These are phyloP conservation scores for Calonectria naviculata DNA, from an alignment of 2,329 filamentous ascomycete genomes.

Conservation along the genomic window DNA sequence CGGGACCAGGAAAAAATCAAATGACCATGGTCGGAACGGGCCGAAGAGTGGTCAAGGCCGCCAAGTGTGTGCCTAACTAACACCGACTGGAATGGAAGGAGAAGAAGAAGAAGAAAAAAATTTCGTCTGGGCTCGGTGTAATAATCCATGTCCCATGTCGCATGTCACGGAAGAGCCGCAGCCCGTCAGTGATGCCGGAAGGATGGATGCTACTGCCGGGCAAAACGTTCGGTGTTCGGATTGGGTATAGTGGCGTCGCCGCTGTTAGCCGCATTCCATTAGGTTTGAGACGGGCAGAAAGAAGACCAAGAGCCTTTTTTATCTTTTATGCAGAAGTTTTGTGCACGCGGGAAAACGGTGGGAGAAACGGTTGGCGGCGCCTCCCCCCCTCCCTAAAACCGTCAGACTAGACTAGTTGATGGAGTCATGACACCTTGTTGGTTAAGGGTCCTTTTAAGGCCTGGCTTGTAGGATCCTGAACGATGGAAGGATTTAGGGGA, in stretches of 20 bases:
- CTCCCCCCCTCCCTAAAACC: not conserved
- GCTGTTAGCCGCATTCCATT: not conserved
- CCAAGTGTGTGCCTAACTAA: not conserved
- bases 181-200: conserved; percentile 8
- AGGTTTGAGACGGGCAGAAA: not conserved
- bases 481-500: not conserved
- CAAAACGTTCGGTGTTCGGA: conserved; percentile 9
- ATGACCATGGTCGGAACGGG: conserved; percentile 20
- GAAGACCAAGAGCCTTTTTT: not conserved
- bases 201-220: not conserved
- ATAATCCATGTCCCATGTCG: conserved; percentile 14
- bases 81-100: not conserved
- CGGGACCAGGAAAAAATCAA: conserved; percentile 7
- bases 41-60: not conserved
- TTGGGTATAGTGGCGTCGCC: conserved; percentile 11
- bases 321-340: not conserved
- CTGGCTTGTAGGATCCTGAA: not conserved
- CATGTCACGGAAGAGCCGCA: conserved; percentile 11
- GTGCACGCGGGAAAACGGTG: not conserved
- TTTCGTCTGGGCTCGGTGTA: not conserved
- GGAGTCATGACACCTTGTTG: not conserved
- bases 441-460: not conserved
- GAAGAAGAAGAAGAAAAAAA: not conserved
- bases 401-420: not conserved
- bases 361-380: not conserved